Percentiles rank a stretch among this genome's conserved stretches.
phyloP scores from a whole-genome alignment of 768 basidiomycete species.

The Leccinum fibrillosum region DNA sequence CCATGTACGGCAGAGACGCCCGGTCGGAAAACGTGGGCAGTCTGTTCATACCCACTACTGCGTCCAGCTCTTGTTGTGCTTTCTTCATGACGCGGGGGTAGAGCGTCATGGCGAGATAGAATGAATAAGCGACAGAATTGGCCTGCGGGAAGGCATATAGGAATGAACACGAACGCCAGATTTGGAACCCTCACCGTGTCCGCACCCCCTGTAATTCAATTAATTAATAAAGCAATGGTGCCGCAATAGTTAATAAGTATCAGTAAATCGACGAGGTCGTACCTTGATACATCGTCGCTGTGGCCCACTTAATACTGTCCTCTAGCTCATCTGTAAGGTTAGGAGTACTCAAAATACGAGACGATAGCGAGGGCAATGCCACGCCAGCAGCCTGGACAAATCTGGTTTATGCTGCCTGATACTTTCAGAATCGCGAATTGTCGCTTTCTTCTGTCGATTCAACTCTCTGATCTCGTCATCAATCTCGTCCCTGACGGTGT shows the following conservation, averaged over 20 bases:
- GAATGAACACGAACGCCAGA: not conserved
- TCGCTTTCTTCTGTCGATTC: conserved; percentile 80
- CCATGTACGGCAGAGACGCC: conserved; percentile 25
- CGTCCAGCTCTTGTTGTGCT: conserved; percentile 26
- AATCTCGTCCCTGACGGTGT: conserved; percentile 81
- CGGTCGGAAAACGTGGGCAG: conserved; percentile 26
- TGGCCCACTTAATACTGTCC: conserved; percentile 20
- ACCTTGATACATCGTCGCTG: conserved; percentile 13
- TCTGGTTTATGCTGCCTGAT: conserved; percentile 62
- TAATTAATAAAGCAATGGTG: not conserved
- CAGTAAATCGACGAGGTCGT: not conserved
- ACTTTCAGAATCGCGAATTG: conserved; percentile 92
- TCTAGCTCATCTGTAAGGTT: conserved; percentile 10
- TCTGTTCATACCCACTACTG: conserved; percentile 19
- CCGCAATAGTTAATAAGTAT: not conserved
- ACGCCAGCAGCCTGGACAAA: conserved; percentile 13
- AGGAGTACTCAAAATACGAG: conserved; percentile 8
- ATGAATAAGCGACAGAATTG: conserved; percentile 8
- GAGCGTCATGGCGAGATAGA: conserved; percentile 30
- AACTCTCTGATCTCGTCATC: conserved; percentile 85
- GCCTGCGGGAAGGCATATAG: conserved; percentile 5
- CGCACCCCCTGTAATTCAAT: conserved; percentile 13
- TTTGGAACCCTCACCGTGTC: conserved; percentile 16
- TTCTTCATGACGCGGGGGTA: conserved; percentile 24
- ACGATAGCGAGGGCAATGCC: conserved; percentile 14